Conservation (phyloP, 441 rosid genomes). For the Syzygium syzygioides region DNA sequence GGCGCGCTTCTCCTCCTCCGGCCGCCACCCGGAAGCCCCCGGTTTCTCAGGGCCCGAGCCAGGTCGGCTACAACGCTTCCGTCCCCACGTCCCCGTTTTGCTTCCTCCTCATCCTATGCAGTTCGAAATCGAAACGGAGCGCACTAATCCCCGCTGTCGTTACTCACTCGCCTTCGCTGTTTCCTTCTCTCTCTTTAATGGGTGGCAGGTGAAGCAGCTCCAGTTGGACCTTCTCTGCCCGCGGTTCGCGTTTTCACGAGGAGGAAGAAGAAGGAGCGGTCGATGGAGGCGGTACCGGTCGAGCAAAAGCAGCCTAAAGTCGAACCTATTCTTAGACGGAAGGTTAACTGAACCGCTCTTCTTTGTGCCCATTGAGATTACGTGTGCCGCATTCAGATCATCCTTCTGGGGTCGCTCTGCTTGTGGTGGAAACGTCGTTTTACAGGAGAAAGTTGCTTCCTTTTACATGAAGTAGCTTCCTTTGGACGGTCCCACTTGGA, state of each 20-base stretch:
- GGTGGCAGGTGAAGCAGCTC: background rate
- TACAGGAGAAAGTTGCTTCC: background rate
- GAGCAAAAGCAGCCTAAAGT: background rate
- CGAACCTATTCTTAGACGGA: background rate
- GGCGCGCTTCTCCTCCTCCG: background rate
- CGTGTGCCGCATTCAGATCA: background rate
- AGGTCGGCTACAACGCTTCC: background rate
- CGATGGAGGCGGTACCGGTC: background rate
- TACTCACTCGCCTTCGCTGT: background rate
- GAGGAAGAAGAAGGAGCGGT: background rate
- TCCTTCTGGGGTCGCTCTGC: background rate
- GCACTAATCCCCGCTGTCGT: background rate
- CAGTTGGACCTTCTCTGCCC: background rate
- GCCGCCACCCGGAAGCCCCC: background rate
- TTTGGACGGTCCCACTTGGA: background rate
- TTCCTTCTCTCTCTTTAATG: background rate
- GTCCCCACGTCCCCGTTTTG: background rate
- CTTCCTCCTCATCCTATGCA: background rate
- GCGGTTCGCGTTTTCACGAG: background rate
- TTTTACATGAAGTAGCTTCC: background rate
- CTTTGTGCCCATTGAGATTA: background rate
- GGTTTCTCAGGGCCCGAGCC: background rate
- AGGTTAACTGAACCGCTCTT: background rate
- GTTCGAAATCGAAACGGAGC: background rate
- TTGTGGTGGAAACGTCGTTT: background rate